Conservation (phyloP, 2,329 filamentous ascomycete genomes). For the Dothideomycetes sp. region DNA sequence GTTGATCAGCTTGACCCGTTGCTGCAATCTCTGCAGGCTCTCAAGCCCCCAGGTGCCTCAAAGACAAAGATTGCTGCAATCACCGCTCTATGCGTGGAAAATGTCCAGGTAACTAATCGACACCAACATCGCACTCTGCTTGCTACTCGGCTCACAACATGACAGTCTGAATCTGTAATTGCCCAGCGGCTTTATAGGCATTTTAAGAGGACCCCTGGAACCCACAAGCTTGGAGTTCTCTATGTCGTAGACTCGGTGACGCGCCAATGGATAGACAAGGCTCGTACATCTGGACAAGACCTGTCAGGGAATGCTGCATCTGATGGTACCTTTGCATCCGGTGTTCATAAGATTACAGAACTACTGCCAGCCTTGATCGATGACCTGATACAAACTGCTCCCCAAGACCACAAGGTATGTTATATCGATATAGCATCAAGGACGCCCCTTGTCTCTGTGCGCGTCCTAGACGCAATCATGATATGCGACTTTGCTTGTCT, state of each 20-base stretch:
- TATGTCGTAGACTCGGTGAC: slow-evolving; percentile 99
- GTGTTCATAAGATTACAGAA: slow-evolving; percentile 93
- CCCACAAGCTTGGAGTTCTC: slow-evolving; percentile 96
- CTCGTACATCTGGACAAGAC: slow-evolving; percentile 69
- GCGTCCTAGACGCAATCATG: background rate
- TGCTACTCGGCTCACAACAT: background rate
- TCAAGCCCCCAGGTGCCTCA: slow-evolving; percentile 90
- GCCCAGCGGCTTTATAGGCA: slow-evolving; percentile 96
- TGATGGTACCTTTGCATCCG: slow-evolving; percentile 88
- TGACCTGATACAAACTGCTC: slow-evolving; percentile 81
- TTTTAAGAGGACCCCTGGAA: slow-evolving; percentile 87
- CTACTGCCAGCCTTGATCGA: slow-evolving; percentile 88
- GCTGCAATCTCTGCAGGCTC: slow-evolving; percentile 79
- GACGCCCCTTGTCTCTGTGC: background rate
- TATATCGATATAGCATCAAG: slow-evolving; percentile 19
- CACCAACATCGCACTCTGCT: background rate
- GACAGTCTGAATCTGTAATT: slow-evolving; percentile 85
- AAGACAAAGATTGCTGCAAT: slow-evolving; percentile 83
- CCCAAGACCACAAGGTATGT: slow-evolving; percentile 95
- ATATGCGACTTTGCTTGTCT: too few relatives aligned
- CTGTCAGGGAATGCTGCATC: slow-evolving; percentile 67
- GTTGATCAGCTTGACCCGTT: slow-evolving; percentile 84
- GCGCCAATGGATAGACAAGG: slow-evolving; percentile 95
- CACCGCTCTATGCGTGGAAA: slow-evolving; percentile 76
- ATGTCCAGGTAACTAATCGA: slow-evolving; percentile 62